Base-by-base conservation (phyloP, 2,329 filamentous ascomycete genomes). In the Botrytis hyacinthi region DNA sequence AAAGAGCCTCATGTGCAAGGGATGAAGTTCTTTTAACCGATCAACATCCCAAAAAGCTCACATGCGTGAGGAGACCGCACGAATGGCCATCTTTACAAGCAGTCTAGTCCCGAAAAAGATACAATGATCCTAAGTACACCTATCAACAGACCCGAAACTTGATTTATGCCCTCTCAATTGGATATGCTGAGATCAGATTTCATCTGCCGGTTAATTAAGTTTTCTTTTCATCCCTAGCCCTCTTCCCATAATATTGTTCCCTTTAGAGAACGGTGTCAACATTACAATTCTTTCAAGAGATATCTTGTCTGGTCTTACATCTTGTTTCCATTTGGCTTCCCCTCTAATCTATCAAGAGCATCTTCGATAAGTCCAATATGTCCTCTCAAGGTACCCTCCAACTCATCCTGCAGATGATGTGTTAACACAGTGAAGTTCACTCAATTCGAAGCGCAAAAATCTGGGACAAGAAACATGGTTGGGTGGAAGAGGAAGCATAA, bases 301-400 rank as follows among this genome's bases (percentile, higher is more conserved):
- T 32, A n/a, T 35, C 46, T 22, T 40, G 37, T 71, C 51, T 51
- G 40, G 60, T 65, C 73, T 57, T 62, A 76, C 66, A 77, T 76
- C 51, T 77, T 76, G 61, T 78, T 76, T 46, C 75, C 74, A 46
- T 73, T 76, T 54, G 48, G 73, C 67, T 74, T 76, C 22, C 76
- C 74, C 71, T 78, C 73, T 12, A 77, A 66, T 61, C 75, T 68
- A 40, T 76, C 74, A 12, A 78, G 71, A 6, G 70, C 70, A 59
- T 78, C 77, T 73, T 75, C 76, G 40, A 78, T 77, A 14, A 76
- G 54, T n/a, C 76, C 74, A 51, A 77, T 78, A 44, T 78, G 73
- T 5, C 73, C 76, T 60, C 76, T 71, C 12, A 77, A 70, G 22
- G 74, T 76, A 10, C 77, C 77, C 65, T 77, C 75, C 42, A 76